Evolutionary conservation across 2,329 filamentous ascomycete species (phyloP), one percentile per base, ranked within the genome.

Genomic region (Verticillium nonalfalfae): DNA sequence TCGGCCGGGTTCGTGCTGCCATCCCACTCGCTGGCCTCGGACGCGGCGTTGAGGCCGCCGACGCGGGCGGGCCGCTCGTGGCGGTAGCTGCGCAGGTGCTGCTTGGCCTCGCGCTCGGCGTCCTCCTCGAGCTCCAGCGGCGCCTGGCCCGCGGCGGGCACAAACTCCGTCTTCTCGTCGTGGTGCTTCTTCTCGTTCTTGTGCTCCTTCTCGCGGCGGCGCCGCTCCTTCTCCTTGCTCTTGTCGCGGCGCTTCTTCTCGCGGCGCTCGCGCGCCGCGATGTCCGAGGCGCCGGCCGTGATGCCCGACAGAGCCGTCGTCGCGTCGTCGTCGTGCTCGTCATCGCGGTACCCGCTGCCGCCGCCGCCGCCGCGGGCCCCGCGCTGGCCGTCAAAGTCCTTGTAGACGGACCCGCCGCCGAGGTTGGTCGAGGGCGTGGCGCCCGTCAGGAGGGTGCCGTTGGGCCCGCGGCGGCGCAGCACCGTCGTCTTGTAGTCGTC

Each of bases 401-500:
- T 90, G 75, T 91, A 91, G 14, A 95, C 86, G 75, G 90, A 94
- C 55, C 92, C 92, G 57, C 92, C 93, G n/a, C 94, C 94, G 0
- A 97, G 83, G 65, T 90, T 83, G 1, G 93, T 97, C 68, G 86
- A 89, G 69, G 87, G 86, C 1, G 93, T 97, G 0, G 90, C 93
- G 60, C 91, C 91, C 60, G 87, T 90, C 4, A 97, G 81, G 1
- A 94, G 87, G 55, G 90, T 93, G 50, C 94, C 94, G 75, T 97
- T 93, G 5, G 93, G 92, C 0, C 93, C 93, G 70, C 90, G 93
- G 59, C 93, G 90, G 52, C 95, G 85, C 56, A 99, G 77, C 1
- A 99, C 95, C 0, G 94, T 97, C 1, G 90, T 89, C 74, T 98
- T 98, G 85, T 99, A 99, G 71, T 99, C 95, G 6, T 98, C 94